Evolutionary conservation across 208 protist species (phyloP).

Genomic region (Wallacemonas collosoma): DNA sequence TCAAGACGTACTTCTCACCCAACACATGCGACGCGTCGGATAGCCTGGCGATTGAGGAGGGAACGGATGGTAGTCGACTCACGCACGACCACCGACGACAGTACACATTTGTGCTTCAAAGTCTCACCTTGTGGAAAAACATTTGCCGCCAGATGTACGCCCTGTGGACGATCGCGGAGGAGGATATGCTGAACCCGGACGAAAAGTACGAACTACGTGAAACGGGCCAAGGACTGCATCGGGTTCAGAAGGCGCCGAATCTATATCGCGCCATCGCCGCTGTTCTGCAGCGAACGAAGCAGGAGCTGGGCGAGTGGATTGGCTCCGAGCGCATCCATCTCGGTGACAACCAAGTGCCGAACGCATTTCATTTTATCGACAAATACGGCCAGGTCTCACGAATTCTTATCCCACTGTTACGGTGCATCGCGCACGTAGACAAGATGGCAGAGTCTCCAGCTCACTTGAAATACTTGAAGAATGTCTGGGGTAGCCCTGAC

Average conservation of each 20-base stretch:
- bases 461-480: constrained; percentile 79
- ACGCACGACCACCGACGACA: constrained; percentile 95
- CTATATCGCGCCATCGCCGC: constrained; percentile 84
- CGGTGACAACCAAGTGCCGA: constrained; percentile 98
- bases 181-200: constrained; percentile 90
- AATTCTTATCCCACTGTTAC: constrained; percentile 96
- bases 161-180: constrained; percentile 94
- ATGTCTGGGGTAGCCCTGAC: constrained; percentile 71
- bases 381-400: constrained; percentile 98
- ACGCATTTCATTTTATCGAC: constrained; percentile 98
- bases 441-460: constrained; percentile 50
- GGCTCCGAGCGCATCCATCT: constrained; percentile 95
- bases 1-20: constrained; percentile 83
- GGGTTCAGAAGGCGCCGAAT: constrained; percentile 91
- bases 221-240: constrained; percentile 96
- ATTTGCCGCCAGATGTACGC: constrained; percentile 88
- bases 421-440: constrained; percentile 83
- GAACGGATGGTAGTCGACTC: constrained; percentile 90
- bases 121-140: constrained; percentile 95
- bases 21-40: constrained; percentile 32
- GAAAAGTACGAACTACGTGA: constrained; percentile 86
- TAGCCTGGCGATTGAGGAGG: constrained; percentile 83
- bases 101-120: constrained; percentile 96
- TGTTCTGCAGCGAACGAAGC: constrained; percentile 89
- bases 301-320: constrained; percentile 88